phyloP scores from a whole-genome alignment of 352 stramenopile genomes.

The Aphanomyces cochlioides region DNA sequence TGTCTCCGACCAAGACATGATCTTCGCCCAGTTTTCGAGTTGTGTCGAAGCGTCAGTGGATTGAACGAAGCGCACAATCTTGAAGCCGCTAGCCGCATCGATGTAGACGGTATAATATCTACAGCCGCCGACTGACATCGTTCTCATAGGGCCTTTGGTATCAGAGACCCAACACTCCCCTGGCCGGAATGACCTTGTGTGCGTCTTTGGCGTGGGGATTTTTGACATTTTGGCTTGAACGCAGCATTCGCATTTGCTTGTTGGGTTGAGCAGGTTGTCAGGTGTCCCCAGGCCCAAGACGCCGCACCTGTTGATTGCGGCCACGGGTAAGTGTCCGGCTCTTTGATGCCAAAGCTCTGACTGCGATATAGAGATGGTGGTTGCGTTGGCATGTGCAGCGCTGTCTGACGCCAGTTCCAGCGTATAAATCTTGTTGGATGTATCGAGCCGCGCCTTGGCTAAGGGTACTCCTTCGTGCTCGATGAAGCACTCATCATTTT shows the following conservation, averaged over 20 bases:
- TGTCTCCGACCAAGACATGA: constrained; percentile 23
- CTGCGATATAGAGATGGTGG: neutral
- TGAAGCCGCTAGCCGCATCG: constrained; percentile 6
- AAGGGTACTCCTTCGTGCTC: neutral
- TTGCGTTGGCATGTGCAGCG: neutral
- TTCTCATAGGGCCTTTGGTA: constrained; percentile 21
- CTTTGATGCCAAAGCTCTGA: neutral
- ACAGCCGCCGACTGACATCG: neutral
- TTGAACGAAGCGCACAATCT: constrained; percentile 16
- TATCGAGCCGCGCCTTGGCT: neutral
- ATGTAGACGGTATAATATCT: constrained; percentile 22
- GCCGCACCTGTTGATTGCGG: neutral
- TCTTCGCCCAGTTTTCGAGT: neutral
- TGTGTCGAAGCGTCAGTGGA: constrained; percentile 8
- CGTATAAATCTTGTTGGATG: neutral
- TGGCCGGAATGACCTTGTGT: neutral
- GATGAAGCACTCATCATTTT: constrained; percentile 6
- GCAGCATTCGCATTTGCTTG: neutral
- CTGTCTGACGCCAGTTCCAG: neutral
- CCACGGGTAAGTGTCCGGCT: constrained; percentile 1
- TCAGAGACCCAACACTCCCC: constrained; percentile 20
- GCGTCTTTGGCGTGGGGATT: neutral
- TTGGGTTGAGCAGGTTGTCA: neutral
- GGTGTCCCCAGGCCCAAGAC: constrained; percentile 2
- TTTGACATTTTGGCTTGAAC: constrained; percentile 4